Evolutionary conservation across 2,329 filamentous ascomycete species (phyloP).

Genomic region (Colletotrichum chlorophyti): DNA sequence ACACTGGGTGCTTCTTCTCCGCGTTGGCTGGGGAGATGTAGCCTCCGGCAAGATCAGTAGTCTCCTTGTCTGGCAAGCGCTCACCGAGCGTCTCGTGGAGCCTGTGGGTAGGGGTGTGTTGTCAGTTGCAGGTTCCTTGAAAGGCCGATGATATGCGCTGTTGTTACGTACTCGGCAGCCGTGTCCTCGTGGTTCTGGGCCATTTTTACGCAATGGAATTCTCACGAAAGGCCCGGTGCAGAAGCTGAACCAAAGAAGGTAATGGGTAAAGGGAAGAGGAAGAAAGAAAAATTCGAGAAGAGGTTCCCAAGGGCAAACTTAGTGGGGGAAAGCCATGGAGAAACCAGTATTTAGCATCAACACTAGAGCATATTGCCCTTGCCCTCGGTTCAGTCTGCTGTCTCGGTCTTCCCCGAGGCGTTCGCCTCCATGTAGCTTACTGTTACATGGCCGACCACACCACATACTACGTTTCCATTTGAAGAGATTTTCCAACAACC

Average conservation of each 20-base stretch:
- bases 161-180: conserved; percentile 39
- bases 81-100: conserved; percentile 37
- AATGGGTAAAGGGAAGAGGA: conserved; percentile 11
- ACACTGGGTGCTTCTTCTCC: conserved; percentile 31
- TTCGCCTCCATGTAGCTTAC: background rate
- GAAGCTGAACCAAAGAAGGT: conserved; percentile 5
- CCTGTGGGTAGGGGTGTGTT: conserved; percentile 29
- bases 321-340: conserved; percentile 16
- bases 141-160: background rate
- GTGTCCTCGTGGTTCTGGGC: conserved; percentile 42
- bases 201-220: conserved; percentile 33
- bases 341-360: conserved; percentile 8
- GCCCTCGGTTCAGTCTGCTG: conserved; percentile 16
- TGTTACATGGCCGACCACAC: no score
- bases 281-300: conserved; percentile 8
- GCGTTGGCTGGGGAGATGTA: conserved; percentile 33
- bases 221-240: background rate
- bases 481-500: conserved; percentile 16
- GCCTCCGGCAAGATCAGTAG: conserved; percentile 34
- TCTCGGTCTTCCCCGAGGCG: conserved; percentile 15
- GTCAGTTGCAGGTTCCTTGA: background rate
- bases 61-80: conserved; percentile 32
- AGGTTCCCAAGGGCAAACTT: background rate
- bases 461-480: conserved; percentile 4
- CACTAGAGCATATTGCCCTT: conserved; percentile 9